A percentile compares a stretch with the other conserved stretches of the same genome.
phyloP scores from a whole-genome alignment of 2,329 filamentous ascomycete species.

The Fusarium brevicatenulatum region DNA sequence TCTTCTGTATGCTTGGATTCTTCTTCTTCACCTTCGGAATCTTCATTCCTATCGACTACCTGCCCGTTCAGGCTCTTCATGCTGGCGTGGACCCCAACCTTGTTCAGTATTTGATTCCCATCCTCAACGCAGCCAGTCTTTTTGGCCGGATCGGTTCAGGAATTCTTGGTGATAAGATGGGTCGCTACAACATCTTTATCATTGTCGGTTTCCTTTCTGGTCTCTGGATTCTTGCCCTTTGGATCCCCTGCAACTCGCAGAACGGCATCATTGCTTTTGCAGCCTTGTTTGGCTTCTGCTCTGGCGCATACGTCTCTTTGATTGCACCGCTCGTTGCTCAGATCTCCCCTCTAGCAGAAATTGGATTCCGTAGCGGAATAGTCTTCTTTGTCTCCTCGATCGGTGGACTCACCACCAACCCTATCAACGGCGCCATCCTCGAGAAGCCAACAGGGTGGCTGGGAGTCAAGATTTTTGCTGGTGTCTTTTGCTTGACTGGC shows the following conservation, averaged over 20 bases:
- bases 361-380: constrained; percentile 49
- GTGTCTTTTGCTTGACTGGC: constrained; percentile 32
- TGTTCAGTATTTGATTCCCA: constrained; percentile 50
- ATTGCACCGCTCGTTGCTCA: constrained; percentile 56
- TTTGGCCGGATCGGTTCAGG: constrained; percentile 51
- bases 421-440: constrained; percentile 63
- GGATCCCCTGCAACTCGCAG: constrained; percentile 50
- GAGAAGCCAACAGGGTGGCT: constrained; percentile 44
- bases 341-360: constrained; percentile 39
- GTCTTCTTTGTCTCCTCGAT: constrained; percentile 65
- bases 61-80: constrained; percentile 47
- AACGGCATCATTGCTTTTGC: constrained; percentile 52
- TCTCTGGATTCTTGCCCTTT: constrained; percentile 54
- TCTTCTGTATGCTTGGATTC: constrained; percentile 46
- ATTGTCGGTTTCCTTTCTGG: constrained; percentile 56
- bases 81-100: constrained; percentile 44
- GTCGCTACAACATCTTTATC: constrained; percentile 56
- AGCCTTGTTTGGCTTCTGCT: constrained; percentile 55
- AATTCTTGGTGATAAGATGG: constrained; percentile 49
- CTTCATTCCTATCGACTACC: constrained; percentile 51
- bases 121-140: constrained; percentile 52
- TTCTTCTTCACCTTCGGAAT: constrained; percentile 51
- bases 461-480: constrained; percentile 51
- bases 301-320: constrained; percentile 54
- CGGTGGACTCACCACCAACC: constrained; percentile 65